phyloP scores from a whole-genome alignment of 2,329 filamentous ascomycete species.

The Xylariaceae sp. region DNA sequence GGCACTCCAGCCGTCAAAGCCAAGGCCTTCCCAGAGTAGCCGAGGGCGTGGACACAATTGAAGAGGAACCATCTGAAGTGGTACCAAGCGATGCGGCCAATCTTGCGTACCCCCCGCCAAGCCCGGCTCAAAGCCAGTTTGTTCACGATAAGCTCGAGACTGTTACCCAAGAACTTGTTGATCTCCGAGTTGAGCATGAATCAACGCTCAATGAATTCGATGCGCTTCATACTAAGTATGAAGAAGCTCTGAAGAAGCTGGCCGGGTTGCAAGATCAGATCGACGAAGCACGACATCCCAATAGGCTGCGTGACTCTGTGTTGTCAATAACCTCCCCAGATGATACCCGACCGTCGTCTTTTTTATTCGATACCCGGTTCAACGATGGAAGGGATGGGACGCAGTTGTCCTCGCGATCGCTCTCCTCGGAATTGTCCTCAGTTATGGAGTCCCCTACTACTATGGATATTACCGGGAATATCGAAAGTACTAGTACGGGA shows the following conservation, averaged over 20 bases:
- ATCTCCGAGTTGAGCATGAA: slow-evolving; percentile 87
- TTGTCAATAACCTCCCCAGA: slow-evolving; percentile 48
- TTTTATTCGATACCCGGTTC: slow-evolving; percentile 73
- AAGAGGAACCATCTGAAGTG: slow-evolving; percentile 29
- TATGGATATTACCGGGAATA: slow-evolving; percentile 53
- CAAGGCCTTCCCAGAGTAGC: slow-evolving; percentile 47
- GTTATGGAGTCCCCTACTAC: slow-evolving; percentile 70
- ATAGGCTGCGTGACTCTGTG: slow-evolving; percentile 50
- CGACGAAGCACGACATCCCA: slow-evolving; percentile 68
- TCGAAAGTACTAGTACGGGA: slow-evolving; percentile 47
- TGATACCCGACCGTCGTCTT: slow-evolving; percentile 64
- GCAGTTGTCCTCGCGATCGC: slow-evolving; percentile 77
- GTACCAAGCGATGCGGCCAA: slow-evolving; percentile 9
- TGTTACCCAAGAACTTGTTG: slow-evolving; percentile 85
- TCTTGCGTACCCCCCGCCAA: slow-evolving; percentile 48
- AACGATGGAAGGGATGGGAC: slow-evolving; percentile 63
- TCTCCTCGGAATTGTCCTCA: slow-evolving; percentile 90
- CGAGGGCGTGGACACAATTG: slow-evolving; percentile 33
- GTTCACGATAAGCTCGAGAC: slow-evolving; percentile 89
- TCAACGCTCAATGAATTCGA: slow-evolving; percentile 75
- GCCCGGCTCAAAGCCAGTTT: slow-evolving; percentile 74
- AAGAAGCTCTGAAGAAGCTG: slow-evolving; percentile 76
- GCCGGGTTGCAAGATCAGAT: slow-evolving; percentile 80
- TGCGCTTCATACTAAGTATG: slow-evolving; percentile 79
- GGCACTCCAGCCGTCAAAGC: slow-evolving; percentile 49